phyloP scores from a whole-genome alignment of 1,139 yeast species.

The Blastobotrys aristatus region DNA sequence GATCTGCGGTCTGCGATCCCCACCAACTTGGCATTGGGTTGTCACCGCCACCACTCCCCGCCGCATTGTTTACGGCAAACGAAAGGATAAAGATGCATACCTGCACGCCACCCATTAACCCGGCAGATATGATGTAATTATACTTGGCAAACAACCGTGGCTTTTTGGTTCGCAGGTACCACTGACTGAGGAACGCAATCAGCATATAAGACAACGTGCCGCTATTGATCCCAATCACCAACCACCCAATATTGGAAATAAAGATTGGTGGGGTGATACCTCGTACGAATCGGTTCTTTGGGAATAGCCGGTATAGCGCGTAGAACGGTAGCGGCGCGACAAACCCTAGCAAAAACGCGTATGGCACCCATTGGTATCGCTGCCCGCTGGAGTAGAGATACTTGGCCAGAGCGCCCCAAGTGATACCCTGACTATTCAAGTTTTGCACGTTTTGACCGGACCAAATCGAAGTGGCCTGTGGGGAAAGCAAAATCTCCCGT shows the following conservation, averaged over 20 bases:
- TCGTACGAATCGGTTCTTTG: slow-evolving; percentile 26
- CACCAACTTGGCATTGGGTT: slow-evolving; percentile 23
- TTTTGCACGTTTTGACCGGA: slow-evolving; percentile 34
- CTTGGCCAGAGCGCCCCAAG: slow-evolving; percentile 34
- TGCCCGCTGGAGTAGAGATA: slow-evolving; percentile 28
- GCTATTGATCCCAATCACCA: slow-evolving; percentile 33
- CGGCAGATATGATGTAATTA: slow-evolving; percentile 45
- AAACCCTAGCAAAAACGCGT: slow-evolving; percentile 27
- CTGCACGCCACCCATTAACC: slow-evolving; percentile 42
- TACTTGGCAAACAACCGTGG: slow-evolving; percentile 35
- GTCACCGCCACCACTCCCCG: slow-evolving; percentile 13
- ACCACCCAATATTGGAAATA: slow-evolving; percentile 30
- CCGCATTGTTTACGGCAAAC: slow-evolving; percentile 24
- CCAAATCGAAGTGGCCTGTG: slow-evolving; percentile 33
- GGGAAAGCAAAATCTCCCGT: slow-evolving; percentile 25
- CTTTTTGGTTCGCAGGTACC: slow-evolving; percentile 23
- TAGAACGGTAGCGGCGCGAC: slow-evolving; percentile 29
- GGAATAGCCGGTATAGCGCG: slow-evolving; percentile 25
- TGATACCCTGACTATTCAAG: slow-evolving; percentile 33
- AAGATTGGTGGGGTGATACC: slow-evolving; percentile 28
- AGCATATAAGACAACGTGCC: slow-evolving; percentile 29
- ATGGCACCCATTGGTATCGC: slow-evolving; percentile 30
- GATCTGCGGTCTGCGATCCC: slow-evolving; percentile 13
- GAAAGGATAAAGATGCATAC: slow-evolving; percentile 24
- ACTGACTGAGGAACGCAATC: slow-evolving; percentile 30